Evolutionary conservation across 495 filamentous ascomycete genomes (phyloP), one percentile per base, ranked within the genome.

Genomic region (Aspergillus bertholletiae): DNA sequence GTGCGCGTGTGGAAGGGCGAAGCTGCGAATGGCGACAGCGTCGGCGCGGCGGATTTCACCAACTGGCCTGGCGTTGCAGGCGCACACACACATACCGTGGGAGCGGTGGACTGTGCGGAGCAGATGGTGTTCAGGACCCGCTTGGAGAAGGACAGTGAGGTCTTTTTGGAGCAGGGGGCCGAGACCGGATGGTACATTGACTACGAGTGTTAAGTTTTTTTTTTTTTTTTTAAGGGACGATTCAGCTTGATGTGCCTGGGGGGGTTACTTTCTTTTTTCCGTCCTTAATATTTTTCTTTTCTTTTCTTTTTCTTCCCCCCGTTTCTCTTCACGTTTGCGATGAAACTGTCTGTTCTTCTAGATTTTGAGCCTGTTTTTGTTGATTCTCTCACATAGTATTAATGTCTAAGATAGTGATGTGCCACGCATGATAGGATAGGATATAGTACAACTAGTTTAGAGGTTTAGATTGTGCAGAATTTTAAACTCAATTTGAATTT

Each of bases 131-230:
- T 54, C 9, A 30, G 45, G 9, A 11, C 49, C 22, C 5, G 11
- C 7, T 7, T 54, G 32, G 52, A 15, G 21, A 17, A 48, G 9
- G 15, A 48, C 2, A 44, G 35, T 30, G 8, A 37, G 13, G 44
- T 54, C 13, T 54, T 48, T 15, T 11, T 54, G 12, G 52, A 34
- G 7, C 52, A 54, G 52, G 24, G 30, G 41, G 45, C 0, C 4
- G 13, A 48, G 22, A 49, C 52, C 0, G 52, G 52, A 5, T 54
- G 52, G 52, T 47, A 22, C 30, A 23, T 54, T 26, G 13, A 48
- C 12, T 48, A 48, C 21, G 13, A 3, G 3, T 54, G 52, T 15
- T 54, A 23, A 28, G 15, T 1, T 40, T 1, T 17, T 7, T 22
- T 12, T 18, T 43, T 7, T 43, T 13, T 22, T 22, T 20, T 18